phyloP scores from a whole-genome alignment of 2,329 filamentous ascomycete genomes.

The Lasiodiplodia theobromae region DNA sequence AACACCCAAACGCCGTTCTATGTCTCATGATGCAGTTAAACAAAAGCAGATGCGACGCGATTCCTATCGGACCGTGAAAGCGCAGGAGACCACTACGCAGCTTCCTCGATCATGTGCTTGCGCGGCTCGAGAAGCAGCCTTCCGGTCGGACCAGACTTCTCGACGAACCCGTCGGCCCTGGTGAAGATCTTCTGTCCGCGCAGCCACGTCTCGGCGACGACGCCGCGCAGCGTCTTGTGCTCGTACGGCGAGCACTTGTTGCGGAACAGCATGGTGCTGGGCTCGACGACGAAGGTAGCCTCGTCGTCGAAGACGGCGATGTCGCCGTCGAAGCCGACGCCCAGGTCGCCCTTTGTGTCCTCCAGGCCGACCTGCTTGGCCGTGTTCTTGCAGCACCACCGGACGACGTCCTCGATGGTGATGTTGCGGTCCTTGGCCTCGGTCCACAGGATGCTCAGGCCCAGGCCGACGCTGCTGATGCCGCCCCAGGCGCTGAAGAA shows the following conservation, averaged over 20 bases:
- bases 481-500: slow-evolving; percentile 98
- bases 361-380: slow-evolving; percentile 86
- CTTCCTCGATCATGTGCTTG: slow-evolving; percentile 31
- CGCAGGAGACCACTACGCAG: not conserved
- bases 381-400: slow-evolving; percentile 85
- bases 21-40: not conserved
- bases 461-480: slow-evolving; percentile 91
- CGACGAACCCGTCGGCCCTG: slow-evolving; percentile 68
- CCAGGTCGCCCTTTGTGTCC: slow-evolving; percentile 80
- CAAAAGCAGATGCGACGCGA: not conserved
- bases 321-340: slow-evolving; percentile 85
- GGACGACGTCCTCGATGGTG: slow-evolving; percentile 78
- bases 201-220: slow-evolving; percentile 86
- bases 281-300: slow-evolving; percentile 72
- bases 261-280: slow-evolving; percentile 89
- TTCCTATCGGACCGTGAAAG: not conserved
- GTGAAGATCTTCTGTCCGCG: slow-evolving; percentile 78
- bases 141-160: slow-evolving; percentile 61
- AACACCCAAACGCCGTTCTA: slow-evolving; percentile 4
- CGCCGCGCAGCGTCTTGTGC: slow-evolving; percentile 76
- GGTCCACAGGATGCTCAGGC: slow-evolving; percentile 88
- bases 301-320: slow-evolving; percentile 90
- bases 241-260: slow-evolving; percentile 94
- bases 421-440: slow-evolving; percentile 67
- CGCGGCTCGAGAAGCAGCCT: slow-evolving; percentile 60